Base-by-base conservation (phyloP, 2,329 filamentous ascomycete genomes). In the Pezicula radicicola region DNA sequence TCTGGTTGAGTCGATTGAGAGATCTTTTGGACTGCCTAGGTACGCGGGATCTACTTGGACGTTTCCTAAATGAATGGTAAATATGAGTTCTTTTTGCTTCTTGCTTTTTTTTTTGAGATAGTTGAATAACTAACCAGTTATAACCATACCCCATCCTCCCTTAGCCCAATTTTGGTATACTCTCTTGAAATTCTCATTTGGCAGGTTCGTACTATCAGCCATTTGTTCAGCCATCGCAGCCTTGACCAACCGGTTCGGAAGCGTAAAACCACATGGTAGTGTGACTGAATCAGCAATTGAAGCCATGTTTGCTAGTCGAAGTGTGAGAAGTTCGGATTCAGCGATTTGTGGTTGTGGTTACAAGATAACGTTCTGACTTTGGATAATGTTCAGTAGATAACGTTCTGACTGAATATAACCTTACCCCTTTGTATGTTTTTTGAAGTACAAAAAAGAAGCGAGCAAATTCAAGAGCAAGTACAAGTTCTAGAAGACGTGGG, bases 171-270 rank as follows among this genome's bases (percentile, higher is more conserved):
- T 62, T 2, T 68, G 65, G 57, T 86, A 86, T 1, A 76, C 69
- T 2, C 72, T 63, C 3, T 67, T 45, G 13, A 79, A 68, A 2
- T 69, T 63, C 6, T 72, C 60, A 12, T 70, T 71, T 0, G 79
- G 79, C 1, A 75, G 68, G 27, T 75, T 55, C n/a, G 61, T 63
- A 5, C 60, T 63, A 56, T 72, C 68, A 25, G 70, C 68, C 61
- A 76, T 63, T 4, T 57, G 56, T 55, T 81, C 75, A 4, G 76
- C 72, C 68, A 83, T 73, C 30, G 80, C 77, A 42, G 80, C 71
- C 57, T 75, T 76, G 46, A 64, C 70, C 1, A 85, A 70, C 5
- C 80, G 75, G 59, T 84, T 84, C 3, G 77, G 77, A 3, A 84
- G 63, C 0, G 70, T 72, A 25, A 85, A 69, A 1, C 81, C 81